Conservation (phyloP, 2,329 filamentous ascomycete genomes). For the Ceratocystis destructans region DNA sequence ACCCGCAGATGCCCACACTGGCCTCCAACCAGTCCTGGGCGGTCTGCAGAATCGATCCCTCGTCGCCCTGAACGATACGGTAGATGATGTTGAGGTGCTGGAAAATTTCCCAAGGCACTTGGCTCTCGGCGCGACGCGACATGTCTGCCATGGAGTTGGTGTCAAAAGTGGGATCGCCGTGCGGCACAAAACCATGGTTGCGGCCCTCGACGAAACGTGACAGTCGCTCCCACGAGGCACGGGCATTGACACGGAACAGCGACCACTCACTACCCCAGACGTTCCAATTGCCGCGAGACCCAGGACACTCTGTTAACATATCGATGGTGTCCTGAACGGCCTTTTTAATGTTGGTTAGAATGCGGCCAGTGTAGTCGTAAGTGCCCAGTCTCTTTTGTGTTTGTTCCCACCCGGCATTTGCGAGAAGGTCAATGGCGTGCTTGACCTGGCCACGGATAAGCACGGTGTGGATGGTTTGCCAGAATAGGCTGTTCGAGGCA, state of each 20-base stretch:
- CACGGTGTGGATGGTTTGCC: conserved; percentile 66
- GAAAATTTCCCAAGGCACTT: conserved; percentile 81
- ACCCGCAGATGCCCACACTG: conserved; percentile 65
- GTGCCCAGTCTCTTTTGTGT: conserved; percentile 55
- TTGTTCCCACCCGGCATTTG: conserved; percentile 63
- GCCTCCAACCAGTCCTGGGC: conserved; percentile 90
- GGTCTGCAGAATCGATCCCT: conserved; percentile 58
- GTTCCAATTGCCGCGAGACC: conserved; percentile 61
- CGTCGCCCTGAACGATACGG: conserved; percentile 62
- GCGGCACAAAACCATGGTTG: conserved; percentile 22
- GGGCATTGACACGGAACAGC: conserved; percentile 63
- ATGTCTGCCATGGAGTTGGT: conserved; percentile 45
- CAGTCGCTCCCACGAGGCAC: conserved; percentile 54
- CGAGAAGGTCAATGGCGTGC: conserved; percentile 54
- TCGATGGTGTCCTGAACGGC: conserved; percentile 55
- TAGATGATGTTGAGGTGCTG: conserved; percentile 72
- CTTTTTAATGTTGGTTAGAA: conserved; percentile 64
- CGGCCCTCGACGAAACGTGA: conserved; percentile 65
- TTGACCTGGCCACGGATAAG: conserved; percentile 62
- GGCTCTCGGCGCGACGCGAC: conserved; percentile 66
- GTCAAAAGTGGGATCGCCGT: conserved; percentile 30
- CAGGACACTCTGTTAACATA: conserved; percentile 61
- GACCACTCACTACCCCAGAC: conserved; percentile 70
- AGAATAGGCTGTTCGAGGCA: conserved; percentile 63
- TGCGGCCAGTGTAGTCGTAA: conserved; percentile 56